Evolutionary conservation across 306 rosid genomes (phyloP).

Genomic region (Vigna unguiculata): DNA sequence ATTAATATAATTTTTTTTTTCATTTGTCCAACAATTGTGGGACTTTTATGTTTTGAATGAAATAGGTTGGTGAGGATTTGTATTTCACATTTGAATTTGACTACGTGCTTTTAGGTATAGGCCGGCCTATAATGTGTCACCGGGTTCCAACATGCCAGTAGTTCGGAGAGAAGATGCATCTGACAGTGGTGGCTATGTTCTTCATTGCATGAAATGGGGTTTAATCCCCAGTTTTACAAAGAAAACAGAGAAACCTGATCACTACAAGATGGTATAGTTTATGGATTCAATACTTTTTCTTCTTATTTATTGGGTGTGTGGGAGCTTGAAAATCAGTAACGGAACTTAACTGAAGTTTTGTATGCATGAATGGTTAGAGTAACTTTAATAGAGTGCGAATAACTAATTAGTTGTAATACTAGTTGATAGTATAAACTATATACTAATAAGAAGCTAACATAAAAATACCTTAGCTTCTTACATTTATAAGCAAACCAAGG

Average conservation of each 20-base stretch:
- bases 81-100: conserved; percentile 15
- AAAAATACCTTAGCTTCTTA: no score
- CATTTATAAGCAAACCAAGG: no score
- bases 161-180: conserved; percentile 80
- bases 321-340: conserved; percentile 6
- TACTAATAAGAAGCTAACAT: no score
- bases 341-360: no score
- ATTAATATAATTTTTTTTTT: not conserved
- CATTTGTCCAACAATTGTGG: not conserved
- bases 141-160: conserved; percentile 71
- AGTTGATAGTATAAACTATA: no score
- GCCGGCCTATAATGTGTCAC: conserved; percentile 77
- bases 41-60: not conserved
- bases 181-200: conserved; percentile 57
- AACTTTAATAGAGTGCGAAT: no score
- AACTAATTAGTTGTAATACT: no score
- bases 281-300: not conserved
- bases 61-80: not conserved
- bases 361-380: no score
- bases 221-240: conserved; percentile 90
- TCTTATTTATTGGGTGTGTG: not conserved
- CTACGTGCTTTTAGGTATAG: conserved; percentile 60
- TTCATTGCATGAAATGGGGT: conserved; percentile 94
- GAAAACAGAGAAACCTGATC: conserved; percentile 83
- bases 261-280: conserved; percentile 75